Percentiles rank a stretch among this genome's conserved stretches.
Conservation (phyloP, 2,329 filamentous ascomycete species). For the Pseudogymnoascus sp. region DNA sequence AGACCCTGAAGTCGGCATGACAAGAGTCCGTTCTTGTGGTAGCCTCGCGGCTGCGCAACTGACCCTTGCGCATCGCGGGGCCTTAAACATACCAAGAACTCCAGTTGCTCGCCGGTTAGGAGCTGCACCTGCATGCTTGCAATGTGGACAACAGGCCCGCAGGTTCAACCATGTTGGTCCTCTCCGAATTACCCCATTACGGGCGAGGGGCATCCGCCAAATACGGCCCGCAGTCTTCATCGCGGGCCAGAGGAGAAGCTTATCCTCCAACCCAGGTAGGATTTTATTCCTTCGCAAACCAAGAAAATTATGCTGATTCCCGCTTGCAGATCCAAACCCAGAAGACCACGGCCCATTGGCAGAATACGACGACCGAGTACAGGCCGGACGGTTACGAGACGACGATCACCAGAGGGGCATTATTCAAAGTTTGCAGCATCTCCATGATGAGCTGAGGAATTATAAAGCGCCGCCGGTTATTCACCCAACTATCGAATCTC, state of each 20-base stretch:
- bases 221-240: background rate
- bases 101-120: background rate
- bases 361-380: conserved; percentile 81
- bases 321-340: conserved; percentile 14
- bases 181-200: background rate
- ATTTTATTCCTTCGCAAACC: background rate
- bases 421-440: conserved; percentile 78
- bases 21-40: conserved; percentile 1
- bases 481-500: conserved; percentile 67
- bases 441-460: conserved; percentile 69
- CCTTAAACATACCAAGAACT: background rate
- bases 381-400: conserved; percentile 64
- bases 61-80: background rate
- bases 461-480: conserved; percentile 69
- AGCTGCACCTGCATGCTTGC: background rate
- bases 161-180: background rate
- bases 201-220: background rate
- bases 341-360: conserved; percentile 58
- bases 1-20: conserved; percentile 2
- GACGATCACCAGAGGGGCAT: conserved; percentile 89
- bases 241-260: background rate
- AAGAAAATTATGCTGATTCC: background rate
- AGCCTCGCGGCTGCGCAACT: conserved; percentile 2
- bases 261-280: background rate
- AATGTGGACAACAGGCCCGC: background rate